A percentile compares a stretch with the other conserved stretches of the same genome.
Conservation (phyloP, 352 stramenopile species). For the Globisporangium polare region DNA sequence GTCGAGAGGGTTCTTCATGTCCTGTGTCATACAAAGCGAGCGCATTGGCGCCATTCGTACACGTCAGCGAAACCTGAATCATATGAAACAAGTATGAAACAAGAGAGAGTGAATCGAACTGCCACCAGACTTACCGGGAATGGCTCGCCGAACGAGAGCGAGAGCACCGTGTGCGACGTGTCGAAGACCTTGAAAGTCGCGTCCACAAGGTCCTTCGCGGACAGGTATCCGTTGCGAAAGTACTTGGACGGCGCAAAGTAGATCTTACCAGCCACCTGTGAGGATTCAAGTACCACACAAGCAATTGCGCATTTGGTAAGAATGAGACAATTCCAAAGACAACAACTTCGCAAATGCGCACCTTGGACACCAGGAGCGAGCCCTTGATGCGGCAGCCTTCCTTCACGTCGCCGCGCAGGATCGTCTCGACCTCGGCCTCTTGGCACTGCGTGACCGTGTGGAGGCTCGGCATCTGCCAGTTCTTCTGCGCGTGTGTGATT, state of each 20-base stretch:
- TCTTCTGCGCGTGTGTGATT: conserved; percentile 54
- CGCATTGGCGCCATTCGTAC: neutral
- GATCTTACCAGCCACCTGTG: conserved; percentile 65
- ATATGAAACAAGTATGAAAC: neutral
- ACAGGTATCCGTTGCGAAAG: conserved; percentile 77
- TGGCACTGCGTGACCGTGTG: conserved; percentile 76
- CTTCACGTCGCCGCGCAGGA: conserved; percentile 66
- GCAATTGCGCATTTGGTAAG: neutral
- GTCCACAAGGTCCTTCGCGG: conserved; percentile 52
- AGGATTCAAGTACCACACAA: neutral
- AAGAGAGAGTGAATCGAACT: neutral
- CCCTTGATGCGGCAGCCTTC: conserved; percentile 79
- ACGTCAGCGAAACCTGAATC: neutral
- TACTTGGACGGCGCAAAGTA: conserved; percentile 85
- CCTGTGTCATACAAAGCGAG: conserved; percentile 22
- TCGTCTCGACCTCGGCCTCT: conserved; percentile 70
- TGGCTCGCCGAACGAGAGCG: conserved; percentile 66
- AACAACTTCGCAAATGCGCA: conserved; percentile 8
- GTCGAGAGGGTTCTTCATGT: conserved; percentile 85
- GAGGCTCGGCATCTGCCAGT: conserved; percentile 78
- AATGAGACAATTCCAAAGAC: neutral
- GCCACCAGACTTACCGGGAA: conserved; percentile 62
- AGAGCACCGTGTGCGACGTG: conserved; percentile 63
- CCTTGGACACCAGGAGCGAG: conserved; percentile 73
- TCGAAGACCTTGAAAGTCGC: conserved; percentile 74